Base-by-base conservation (phyloP, 768 basidiomycete genomes). In the Lactifluus piperatus region DNA sequence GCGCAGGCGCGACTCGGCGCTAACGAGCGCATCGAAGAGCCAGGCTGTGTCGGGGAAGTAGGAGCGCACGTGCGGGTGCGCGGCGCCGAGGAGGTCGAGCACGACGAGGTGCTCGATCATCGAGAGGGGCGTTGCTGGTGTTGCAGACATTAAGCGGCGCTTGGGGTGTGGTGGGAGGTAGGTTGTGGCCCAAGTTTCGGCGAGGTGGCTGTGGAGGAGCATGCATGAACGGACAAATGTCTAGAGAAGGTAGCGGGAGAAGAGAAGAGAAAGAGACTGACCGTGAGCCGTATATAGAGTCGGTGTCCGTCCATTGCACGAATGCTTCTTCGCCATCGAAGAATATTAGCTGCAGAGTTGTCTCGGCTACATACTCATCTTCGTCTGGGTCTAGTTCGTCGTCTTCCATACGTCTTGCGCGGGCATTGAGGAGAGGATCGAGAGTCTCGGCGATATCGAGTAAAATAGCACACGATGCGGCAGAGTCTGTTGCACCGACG, bases 311-410 rank as follows among this genome's bases (percentile, higher is more conserved):
- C 95, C 95, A 99, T 27, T 81, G 76, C 48, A 82, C 77, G 71
- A 95, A 97, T 0, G 97, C 97, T 71, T 98, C 97, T 72, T 99
- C 97, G 3, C 97, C 97, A 67, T 99, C 97, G 58, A 99, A 95
- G 70, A 98, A 95, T 10, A 99, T 78, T 9, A 98, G 75, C 69
- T 97, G 93, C 9, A 99, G 72, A 3, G 94, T 95, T 20, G 88
- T 91, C 57, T 90, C 87, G 0, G 82, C 82, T 14, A 85, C 74
- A 54, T 91, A 88, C 44, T 91, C 90, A 20, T 86, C 90, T n/a
- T 85, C 83, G 13, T 84, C 83, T 54, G 83, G 82, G 16, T 75
- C 46, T 4, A 56, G 32, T 47, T 51, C 68, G 0, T 75, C 84
- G 2, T 76, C 76, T 30, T 81, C 78, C 6, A 87, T 62, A 30